Base-by-base conservation (phyloP, 371 early-diverging fungal genomes). In the Capillidium rhysosporum region DNA sequence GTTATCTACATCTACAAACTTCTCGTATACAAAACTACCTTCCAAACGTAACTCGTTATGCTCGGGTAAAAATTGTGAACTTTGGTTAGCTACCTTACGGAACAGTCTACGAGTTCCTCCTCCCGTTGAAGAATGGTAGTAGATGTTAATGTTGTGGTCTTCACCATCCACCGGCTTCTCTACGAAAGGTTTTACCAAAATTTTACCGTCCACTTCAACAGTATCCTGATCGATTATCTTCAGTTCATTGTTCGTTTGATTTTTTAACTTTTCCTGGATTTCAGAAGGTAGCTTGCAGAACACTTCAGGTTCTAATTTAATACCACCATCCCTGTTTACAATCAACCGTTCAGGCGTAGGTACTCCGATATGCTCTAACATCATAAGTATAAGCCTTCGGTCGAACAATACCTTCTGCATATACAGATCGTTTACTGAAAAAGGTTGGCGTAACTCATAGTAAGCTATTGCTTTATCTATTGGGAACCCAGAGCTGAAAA, bases 141-240 rank as follows among this genome's bases (percentile, higher is more conserved):
- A 97, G 46, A 98, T 91, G 65, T 86, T 79, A 53, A 98, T 89
- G 63, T 96, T 94, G 66, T 98, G 98, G 63, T 97, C 80, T 64
- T 98, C 98, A 29, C 92, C 92, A 29, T 85, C 78, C 0, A 86
- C 86, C 1, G 98, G 98, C 62, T 98, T 98, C 60, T 98, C 98
- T 20, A 97, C 94, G 68, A 95, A 97, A 3, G 98, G 94, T 63
- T 96, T 97, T 44, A 61, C 62, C 25, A 98, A 63, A 20, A 62
- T 67, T 54, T 71, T 57, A 2, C 75, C 76, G 21, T 82, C 84
- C 1, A 87, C 71, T 40, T 69, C 56, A 49, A 97, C 77, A 0
- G 83, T 87, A 52, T 92, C 86, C 5, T 62, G 62, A 55, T 85
- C 84, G 31, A 81, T 58, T 56, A 75, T 59, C 31, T 65, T 64